These are phyloP conservation scores for Colletotrichum falcatum DNA, from an alignment of 2,329 filamentous ascomycete species.

Conservation along the genomic window DNA sequence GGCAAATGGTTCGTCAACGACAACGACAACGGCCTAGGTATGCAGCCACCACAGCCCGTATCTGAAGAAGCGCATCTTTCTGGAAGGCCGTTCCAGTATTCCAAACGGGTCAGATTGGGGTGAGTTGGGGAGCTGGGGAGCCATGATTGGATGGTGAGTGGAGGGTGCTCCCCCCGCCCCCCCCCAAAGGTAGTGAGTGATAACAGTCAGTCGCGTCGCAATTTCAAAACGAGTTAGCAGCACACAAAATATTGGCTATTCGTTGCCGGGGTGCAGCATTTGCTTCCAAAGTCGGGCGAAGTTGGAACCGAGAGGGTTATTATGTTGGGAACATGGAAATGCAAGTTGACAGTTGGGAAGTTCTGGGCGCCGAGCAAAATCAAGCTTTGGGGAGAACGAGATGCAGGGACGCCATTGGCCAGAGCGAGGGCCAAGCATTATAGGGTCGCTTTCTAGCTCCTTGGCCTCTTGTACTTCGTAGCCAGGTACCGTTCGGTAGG, in stretches of 20 bases:
- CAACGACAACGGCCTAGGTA: neutral
- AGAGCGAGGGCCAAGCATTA: slow-evolving; percentile 15
- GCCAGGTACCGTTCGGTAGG: no score
- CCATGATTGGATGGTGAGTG: slow-evolving; percentile 23
- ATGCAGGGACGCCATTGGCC: slow-evolving; percentile 15
- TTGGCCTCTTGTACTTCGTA: neutral
- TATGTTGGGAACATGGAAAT: no score
- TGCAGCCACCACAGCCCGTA: slow-evolving; percentile 2
- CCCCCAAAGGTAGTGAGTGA: slow-evolving; percentile 6
- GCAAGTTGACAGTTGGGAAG: no score
- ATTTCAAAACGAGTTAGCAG: slow-evolving; percentile 9
- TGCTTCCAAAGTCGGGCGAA: neutral
- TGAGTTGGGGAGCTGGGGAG: neutral
- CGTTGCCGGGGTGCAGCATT: neutral
- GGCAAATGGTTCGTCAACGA: neutral
- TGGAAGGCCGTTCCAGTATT: slow-evolving; percentile 22
- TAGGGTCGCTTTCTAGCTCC: slow-evolving; percentile 17
- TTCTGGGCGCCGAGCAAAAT: slow-evolving; percentile 27
- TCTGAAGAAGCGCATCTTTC: slow-evolving; percentile 17
- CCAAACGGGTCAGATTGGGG: neutral
- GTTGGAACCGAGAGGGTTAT: neutral
- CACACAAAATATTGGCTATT: neutral
- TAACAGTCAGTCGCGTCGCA: neutral
- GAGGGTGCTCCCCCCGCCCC: neutral
- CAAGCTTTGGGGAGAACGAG: slow-evolving; percentile 21